These are phyloP conservation scores for Aspergillus vadensis DNA, from an alignment of 2,329 filamentous ascomycete species.

Conservation along the genomic window DNA sequence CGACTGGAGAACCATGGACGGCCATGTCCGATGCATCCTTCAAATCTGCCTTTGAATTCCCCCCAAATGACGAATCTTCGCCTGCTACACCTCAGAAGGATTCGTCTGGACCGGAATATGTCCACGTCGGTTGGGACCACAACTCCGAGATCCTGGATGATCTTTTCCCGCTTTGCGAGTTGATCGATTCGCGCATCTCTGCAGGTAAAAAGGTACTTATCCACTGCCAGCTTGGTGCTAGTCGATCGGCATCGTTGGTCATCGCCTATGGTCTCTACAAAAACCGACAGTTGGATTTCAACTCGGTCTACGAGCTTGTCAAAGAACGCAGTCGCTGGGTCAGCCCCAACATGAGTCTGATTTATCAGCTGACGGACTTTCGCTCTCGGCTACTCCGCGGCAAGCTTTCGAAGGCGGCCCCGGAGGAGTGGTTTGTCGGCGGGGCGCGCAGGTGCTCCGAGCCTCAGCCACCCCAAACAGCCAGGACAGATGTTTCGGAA, in stretches of 20 bases:
- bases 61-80: slow-evolving; percentile 31
- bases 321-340: slow-evolving; percentile 68
- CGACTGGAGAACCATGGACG: slow-evolving; percentile 46
- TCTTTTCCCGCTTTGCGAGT: slow-evolving; percentile 59
- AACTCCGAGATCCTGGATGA: slow-evolving; percentile 69
- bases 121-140: slow-evolving; percentile 68
- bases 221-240: slow-evolving; percentile 67
- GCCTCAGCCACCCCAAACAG: slow-evolving; percentile 30
- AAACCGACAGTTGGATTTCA: slow-evolving; percentile 62
- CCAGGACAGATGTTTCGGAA: slow-evolving; percentile 11
- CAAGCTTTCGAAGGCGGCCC: slow-evolving; percentile 33
- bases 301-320: slow-evolving; percentile 65
- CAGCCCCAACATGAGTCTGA: slow-evolving; percentile 68
- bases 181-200: slow-evolving; percentile 62
- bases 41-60: slow-evolving; percentile 52
- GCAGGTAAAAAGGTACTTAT: slow-evolving; percentile 63
- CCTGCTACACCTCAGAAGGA: slow-evolving; percentile 36
- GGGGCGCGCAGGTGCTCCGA: slow-evolving; percentile 32
- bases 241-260: slow-evolving; percentile 65
- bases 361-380: slow-evolving; percentile 69
- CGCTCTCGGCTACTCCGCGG: slow-evolving; percentile 45
- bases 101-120: slow-evolving; percentile 59
- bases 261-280: slow-evolving; percentile 68
- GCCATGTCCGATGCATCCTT: slow-evolving; percentile 50
- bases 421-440: slow-evolving; percentile 40